phyloP scores from a whole-genome alignment of 2,329 filamentous ascomycete genomes.

The Mycosphaerella arachidis region DNA sequence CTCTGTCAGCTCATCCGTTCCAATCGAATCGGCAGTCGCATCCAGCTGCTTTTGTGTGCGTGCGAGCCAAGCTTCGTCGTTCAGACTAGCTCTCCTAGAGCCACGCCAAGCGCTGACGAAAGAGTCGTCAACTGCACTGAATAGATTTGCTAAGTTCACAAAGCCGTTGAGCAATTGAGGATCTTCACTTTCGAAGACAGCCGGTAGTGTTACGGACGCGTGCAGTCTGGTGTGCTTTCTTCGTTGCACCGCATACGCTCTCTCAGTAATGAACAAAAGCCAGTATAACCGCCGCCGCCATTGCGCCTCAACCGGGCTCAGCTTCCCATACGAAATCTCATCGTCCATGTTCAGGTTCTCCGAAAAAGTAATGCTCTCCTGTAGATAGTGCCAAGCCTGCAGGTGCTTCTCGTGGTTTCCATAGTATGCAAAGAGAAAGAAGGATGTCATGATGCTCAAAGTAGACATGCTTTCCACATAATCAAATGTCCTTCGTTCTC shows the following conservation, averaged over 20 bases:
- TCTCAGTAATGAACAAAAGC: conserved; percentile 35
- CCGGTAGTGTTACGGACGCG: conserved; percentile 28
- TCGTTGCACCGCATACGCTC: conserved; percentile 35
- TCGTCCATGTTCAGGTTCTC: conserved; percentile 34
- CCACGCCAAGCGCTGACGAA: conserved; percentile 35
- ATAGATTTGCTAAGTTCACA: conserved; percentile 33
- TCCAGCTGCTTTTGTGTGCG: conserved; percentile 34
- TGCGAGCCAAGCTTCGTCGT: conserved; percentile 33
- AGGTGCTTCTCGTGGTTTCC: conserved; percentile 32
- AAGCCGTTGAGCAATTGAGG: conserved; percentile 34
- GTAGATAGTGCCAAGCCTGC: conserved; percentile 34
- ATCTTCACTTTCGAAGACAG: conserved; percentile 34
- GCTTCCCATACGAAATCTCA: conserved; percentile 29
- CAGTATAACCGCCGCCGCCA: conserved; percentile 35
- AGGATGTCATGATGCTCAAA: conserved; percentile 33
- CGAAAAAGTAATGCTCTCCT: conserved; percentile 33
- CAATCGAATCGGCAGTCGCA: conserved; percentile 25
- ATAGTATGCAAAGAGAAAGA: conserved; percentile 35
- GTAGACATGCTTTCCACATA: conserved; percentile 29
- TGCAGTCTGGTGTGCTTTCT: conserved; percentile 33
- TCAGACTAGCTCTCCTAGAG: conserved; percentile 30
- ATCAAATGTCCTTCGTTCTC: conserved; percentile 30
- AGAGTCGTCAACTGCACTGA: conserved; percentile 34
- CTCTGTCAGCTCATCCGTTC: conserved; percentile 28
- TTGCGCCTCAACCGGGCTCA: conserved; percentile 31